Percentiles rank a stretch among this genome's conserved stretches.
phyloP scores from a whole-genome alignment of 2,329 filamentous ascomycete species.

The Neofusicoccum parvum region DNA sequence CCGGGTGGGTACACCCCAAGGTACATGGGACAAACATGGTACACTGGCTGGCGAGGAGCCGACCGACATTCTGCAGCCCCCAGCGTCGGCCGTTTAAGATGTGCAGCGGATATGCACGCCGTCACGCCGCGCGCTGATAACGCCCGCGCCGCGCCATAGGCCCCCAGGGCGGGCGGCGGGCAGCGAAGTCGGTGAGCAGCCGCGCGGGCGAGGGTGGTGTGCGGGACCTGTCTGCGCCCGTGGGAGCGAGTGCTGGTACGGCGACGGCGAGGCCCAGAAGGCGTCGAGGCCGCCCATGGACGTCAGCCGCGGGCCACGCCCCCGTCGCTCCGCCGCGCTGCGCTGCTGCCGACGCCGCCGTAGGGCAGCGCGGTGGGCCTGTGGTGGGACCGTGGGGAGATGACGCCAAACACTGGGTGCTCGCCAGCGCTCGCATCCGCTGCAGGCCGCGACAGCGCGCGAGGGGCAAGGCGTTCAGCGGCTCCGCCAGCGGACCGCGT shows the following conservation, averaged over 20 bases:
- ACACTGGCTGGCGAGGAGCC: not conserved
- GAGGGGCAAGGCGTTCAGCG: not conserved
- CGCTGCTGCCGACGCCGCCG: not conserved
- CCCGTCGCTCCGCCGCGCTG: no score
- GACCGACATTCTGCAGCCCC: slow-evolving; percentile 13
- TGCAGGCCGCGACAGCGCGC: not conserved
- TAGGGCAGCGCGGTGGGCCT: slow-evolving; percentile 7
- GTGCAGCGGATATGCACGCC: slow-evolving; percentile 15
- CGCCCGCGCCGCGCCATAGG: not conserved
- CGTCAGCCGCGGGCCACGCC: no score
- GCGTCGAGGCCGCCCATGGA: no score
- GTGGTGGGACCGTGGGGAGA: slow-evolving; percentile 13
- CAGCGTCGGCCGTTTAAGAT: slow-evolving; percentile 9
- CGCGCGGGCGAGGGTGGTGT: not conserved
- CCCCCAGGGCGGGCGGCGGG: not conserved
- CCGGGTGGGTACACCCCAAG: not conserved
- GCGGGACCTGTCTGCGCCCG: not conserved
- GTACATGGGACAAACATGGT: slow-evolving; percentile 4
- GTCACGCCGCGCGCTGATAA: slow-evolving; percentile 16
- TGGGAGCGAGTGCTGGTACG: not conserved
- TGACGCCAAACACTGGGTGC: slow-evolving; percentile 9
- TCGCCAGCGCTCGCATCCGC: slow-evolving; percentile 1
- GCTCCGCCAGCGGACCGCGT: not conserved
- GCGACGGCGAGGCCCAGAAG: not conserved
- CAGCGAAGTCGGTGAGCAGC: slow-evolving; percentile 14